Evolutionary conservation across 208 protist species (phyloP).

Genomic region (Leptomonas seymouri): DNA sequence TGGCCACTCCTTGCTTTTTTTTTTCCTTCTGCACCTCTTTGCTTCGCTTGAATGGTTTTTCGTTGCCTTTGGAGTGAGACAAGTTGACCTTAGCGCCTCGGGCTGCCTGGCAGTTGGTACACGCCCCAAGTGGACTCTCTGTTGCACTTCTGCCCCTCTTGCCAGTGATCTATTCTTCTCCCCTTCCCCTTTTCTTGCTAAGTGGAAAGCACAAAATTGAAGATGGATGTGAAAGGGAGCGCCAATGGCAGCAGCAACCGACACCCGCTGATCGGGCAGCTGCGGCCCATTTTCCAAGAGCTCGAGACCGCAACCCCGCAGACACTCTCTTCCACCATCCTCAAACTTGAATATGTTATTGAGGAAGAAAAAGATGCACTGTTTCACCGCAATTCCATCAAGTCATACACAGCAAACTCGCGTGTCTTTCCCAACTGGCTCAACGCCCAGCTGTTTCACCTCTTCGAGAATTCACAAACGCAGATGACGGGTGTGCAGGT

Average conservation of each 20-base stretch:
- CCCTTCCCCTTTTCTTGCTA: background rate
- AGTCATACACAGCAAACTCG: conserved; percentile 48
- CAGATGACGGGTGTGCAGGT: conserved; percentile 70
- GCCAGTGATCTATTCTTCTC: background rate
- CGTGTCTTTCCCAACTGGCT: conserved; percentile 69
- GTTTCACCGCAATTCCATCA: conserved; percentile 68
- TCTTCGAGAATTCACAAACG: conserved; percentile 69
- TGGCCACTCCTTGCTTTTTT: too few relatives aligned
- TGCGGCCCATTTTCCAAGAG: conserved; percentile 85
- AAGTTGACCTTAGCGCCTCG: too few relatives aligned
- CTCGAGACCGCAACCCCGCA: conserved; percentile 42
- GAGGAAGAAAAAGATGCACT: conserved; percentile 87
- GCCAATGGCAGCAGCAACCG: conserved; percentile 23
- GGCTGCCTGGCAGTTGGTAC: too few relatives aligned
- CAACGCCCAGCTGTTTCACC: conserved; percentile 68
- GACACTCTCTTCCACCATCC: conserved; percentile 70
- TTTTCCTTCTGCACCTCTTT: too few relatives aligned
- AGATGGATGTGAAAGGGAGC: conserved; percentile 30
- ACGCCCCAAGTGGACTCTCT: too few relatives aligned
- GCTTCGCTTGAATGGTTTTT: too few relatives aligned
- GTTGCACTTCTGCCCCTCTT: background rate
- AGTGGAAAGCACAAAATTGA: background rate
- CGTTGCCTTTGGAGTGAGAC: too few relatives aligned
- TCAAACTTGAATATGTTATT: conserved; percentile 85
- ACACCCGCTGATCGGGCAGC: conserved; percentile 85